phyloP scores from a whole-genome alignment of 768 basidiomycete genomes.

The Mycena galericulata region DNA sequence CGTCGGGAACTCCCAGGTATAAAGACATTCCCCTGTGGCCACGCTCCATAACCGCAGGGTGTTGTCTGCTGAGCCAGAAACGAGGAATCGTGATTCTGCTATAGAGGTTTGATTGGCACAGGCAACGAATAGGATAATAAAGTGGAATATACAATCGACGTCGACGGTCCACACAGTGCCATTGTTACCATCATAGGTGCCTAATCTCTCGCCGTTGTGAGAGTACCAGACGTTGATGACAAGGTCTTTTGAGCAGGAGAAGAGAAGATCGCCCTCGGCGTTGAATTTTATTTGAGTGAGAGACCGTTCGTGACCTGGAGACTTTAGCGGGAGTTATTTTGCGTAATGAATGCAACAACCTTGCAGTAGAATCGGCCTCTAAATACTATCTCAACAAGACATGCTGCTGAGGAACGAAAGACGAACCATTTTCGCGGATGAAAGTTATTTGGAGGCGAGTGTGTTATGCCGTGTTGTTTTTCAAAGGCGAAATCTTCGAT shows the following conservation, averaged over 20 bases:
- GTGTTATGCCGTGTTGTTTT: neutral
- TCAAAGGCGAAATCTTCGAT: too few species aligned
- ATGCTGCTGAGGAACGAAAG: neutral
- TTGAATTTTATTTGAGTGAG: conserved; percentile 98
- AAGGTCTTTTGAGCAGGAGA: too few species aligned
- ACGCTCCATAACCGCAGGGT: conserved; percentile 92
- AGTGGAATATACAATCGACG: conserved; percentile 82
- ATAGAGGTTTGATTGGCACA: conserved; percentile 6
- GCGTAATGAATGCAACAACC: conserved; percentile 49
- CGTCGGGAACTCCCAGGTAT: conserved; percentile 97
- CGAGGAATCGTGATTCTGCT: conserved; percentile 87
- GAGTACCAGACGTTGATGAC: conserved; percentile 98
- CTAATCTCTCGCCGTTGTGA: conserved; percentile 96
- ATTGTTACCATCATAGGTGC: conserved; percentile 97
- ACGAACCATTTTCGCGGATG: conserved; percentile 21
- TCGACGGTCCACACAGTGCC: conserved; percentile 98
- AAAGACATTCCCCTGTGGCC: conserved; percentile 89
- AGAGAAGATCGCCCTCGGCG: too few species aligned
- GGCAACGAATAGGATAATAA: too few species aligned
- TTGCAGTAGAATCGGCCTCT: conserved; percentile 83
- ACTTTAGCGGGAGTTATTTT: neutral
- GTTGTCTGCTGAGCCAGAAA: conserved; percentile 96
- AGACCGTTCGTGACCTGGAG: conserved; percentile 93
- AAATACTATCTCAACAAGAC: too few species aligned
- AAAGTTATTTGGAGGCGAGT: neutral